Conservation (phyloP, 805 yeast species). For the Barnettozyma botsteinii region DNA sequence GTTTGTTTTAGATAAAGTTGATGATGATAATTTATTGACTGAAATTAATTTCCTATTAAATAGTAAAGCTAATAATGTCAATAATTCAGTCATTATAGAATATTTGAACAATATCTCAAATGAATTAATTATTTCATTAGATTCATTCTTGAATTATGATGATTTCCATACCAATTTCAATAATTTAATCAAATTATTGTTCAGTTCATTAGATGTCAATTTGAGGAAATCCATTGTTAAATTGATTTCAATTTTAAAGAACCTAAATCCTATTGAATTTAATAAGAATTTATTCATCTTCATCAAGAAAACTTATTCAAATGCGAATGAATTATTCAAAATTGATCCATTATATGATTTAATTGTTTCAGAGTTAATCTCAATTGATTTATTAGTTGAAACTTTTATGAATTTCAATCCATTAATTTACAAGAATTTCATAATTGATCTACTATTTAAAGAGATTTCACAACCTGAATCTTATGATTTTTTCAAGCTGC, state of each 20-base stretch:
- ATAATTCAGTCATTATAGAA: neutral
- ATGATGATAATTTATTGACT: conserved; percentile 2
- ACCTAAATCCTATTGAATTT: conserved; percentile 21
- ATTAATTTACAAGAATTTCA: conserved; percentile 14
- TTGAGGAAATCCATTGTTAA: conserved; percentile 9
- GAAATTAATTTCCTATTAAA: conserved; percentile 8
- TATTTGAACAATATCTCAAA: conserved; percentile 1
- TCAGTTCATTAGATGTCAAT: conserved; percentile 10
- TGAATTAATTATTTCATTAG: conserved; percentile 9
- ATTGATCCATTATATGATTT: conserved; percentile 33
- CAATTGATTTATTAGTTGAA: conserved; percentile 30
- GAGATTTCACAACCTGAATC: conserved; percentile 13
- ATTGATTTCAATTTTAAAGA: conserved; percentile 22
- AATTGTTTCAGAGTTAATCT: conserved; percentile 32
- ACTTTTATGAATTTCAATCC: conserved; percentile 25
- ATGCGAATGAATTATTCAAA: conserved; percentile 30
- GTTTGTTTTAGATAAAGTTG: neutral
- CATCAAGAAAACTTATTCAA: conserved; percentile 25
- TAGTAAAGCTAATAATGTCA: conserved; percentile 1
- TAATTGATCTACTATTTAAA: conserved; percentile 21
- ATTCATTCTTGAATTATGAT: conserved; percentile 10
- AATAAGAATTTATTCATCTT: conserved; percentile 21
- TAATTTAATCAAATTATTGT: conserved; percentile 16
- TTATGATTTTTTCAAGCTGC: conserved; percentile 19
- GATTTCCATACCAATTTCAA: conserved; percentile 21